These are phyloP conservation scores for Elsinoe necatrix DNA, from an alignment of 2,329 filamentous ascomycete genomes.

Conservation along the genomic window DNA sequence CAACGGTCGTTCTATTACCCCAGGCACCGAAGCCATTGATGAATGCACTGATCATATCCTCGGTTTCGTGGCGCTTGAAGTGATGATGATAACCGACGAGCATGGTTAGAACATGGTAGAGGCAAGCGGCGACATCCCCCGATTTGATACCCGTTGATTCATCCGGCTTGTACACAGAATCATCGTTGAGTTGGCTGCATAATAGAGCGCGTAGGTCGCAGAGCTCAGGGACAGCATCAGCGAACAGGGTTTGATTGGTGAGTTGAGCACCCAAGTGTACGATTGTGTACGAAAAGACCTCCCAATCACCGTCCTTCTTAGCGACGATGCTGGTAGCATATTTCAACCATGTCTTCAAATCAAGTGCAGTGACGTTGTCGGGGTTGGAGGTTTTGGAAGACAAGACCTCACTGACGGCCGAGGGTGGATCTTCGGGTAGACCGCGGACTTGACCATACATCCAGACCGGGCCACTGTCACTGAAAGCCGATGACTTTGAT, in stretches of 20 bases:
- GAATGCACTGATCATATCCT: slow-evolving; percentile 81
- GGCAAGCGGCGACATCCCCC: slow-evolving; percentile 77
- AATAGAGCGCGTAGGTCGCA: slow-evolving; percentile 65
- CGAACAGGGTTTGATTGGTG: slow-evolving; percentile 80
- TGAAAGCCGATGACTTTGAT: slow-evolving; percentile 14
- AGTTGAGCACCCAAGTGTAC: slow-evolving; percentile 81
- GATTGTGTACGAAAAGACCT: slow-evolving; percentile 83
- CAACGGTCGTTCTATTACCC: slow-evolving; percentile 63
- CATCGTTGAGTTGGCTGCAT: slow-evolving; percentile 73
- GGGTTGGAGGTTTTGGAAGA: slow-evolving; percentile 32
- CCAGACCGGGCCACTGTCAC: slow-evolving; percentile 40
- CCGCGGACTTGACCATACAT: slow-evolving; percentile 47
- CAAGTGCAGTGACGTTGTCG: slow-evolving; percentile 19
- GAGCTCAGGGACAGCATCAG: slow-evolving; percentile 63
- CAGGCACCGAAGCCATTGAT: slow-evolving; percentile 60
- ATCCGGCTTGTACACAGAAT: slow-evolving; percentile 74
- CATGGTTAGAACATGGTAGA: slow-evolving; percentile 80
- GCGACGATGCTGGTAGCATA: slow-evolving; percentile 17
- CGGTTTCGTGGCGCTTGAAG: slow-evolving; percentile 76
- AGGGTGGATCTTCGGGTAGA: slow-evolving; percentile 46
- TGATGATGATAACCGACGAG: slow-evolving; percentile 83
- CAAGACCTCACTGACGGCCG: slow-evolving; percentile 42
- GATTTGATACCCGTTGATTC: slow-evolving; percentile 69
- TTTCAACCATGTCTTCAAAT: slow-evolving; percentile 18
- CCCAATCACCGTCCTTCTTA: slow-evolving; percentile 48